A percentile compares a stretch with the other conserved stretches of the same genome.
These are phyloP conservation scores for Colletotrichum cordylinicola DNA, from an alignment of 2,329 filamentous ascomycete species.

Conservation along the genomic window DNA sequence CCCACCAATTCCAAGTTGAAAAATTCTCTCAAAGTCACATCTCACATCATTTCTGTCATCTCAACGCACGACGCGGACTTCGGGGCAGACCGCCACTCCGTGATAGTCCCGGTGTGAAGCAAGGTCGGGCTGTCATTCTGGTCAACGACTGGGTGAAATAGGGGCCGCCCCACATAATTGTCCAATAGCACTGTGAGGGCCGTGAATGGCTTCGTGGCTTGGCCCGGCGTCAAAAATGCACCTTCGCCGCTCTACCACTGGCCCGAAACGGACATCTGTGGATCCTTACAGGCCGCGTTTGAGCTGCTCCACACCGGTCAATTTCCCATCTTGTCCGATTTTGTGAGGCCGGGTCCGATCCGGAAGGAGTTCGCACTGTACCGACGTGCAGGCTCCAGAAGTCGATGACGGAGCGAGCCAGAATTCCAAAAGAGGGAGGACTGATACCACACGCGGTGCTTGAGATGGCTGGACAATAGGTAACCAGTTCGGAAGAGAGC, in stretches of 20 bases:
- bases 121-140: not conserved
- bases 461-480: not conserved
- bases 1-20: accelerated
- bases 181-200: conserved; percentile 6
- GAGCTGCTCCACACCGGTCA: not conserved
- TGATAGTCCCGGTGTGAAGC: not conserved
- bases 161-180: conserved; percentile 4
- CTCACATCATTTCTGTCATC: not conserved
- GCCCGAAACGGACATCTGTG: not conserved
- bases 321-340: not conserved
- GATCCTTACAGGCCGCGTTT: not conserved
- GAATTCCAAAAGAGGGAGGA: not conserved
- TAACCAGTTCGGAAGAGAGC: not conserved
- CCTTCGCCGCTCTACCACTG: not conserved
- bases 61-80: not conserved
- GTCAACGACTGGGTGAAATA: not conserved
- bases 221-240: not conserved
- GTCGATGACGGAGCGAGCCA: not conserved
- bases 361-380: not conserved
- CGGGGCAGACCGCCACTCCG: not conserved
- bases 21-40: not conserved
- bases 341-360: not conserved
- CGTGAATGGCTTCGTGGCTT: not conserved
- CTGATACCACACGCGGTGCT: accelerated
- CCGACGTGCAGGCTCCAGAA: not conserved